Evolutionary conservation across 1,139 yeast species (phyloP), one percentile per base, ranked within the genome.

Genomic region (Geotrichum klebahnii): DNA sequence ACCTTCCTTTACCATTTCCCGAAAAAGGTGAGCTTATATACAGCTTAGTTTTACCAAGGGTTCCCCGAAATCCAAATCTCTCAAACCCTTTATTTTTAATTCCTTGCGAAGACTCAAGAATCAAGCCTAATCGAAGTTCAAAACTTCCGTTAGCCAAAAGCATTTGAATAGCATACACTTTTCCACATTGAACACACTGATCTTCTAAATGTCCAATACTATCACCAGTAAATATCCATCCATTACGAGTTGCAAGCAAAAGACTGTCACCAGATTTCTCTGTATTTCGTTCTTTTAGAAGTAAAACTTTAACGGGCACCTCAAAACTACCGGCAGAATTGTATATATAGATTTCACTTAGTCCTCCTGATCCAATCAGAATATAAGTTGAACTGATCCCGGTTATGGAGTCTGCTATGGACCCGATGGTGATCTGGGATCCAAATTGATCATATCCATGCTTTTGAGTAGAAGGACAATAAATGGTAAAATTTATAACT

Each of bases 11-110:
- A 31, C 68, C 69, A 5, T 63, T 66, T 19, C 63, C 63, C 35
- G 69, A 67, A 46, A 68, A 71, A 1, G 77, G 75, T 0, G 78
- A 72, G 1, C 72, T 63, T 1, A 73, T 57, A 44, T 59, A 68
- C 14, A 73, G 52, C 1, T 48, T 50, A 9, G 60, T 59, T 8
- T 57, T 59, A 1, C 66, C 29, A n/a, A 55, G 46, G 1, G 59
- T 57, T 1, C 69, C 70, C 1, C 62, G 61, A 29, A 61, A 60
- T 2, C 77, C 78, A 50, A 73, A 67, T 23, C 65, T 59, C 28
- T 63, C 58, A 38, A 65, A 58, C 5, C 35, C 9, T 5, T 22
- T 16, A 12, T 29, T 12, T 12, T 34, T 8, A 8, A 40, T 17
- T 5, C 35, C 5, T 3, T n/a, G 16, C 12, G 20, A 12, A 8